Conservation (phyloP, 148 eudicot genomes). For the Silene uniflora region DNA sequence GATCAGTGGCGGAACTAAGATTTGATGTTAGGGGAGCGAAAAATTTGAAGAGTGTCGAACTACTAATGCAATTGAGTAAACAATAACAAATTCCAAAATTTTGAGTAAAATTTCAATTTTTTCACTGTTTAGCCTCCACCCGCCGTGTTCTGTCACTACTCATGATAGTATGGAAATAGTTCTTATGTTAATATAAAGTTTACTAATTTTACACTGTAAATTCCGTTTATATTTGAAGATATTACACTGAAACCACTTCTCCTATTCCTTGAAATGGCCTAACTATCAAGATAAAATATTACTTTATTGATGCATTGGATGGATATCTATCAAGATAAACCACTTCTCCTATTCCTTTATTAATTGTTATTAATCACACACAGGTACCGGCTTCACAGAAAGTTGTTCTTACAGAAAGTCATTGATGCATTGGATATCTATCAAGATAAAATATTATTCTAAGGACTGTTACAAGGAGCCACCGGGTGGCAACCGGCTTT, state of each 20-base stretch:
- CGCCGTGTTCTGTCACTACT: neutral
- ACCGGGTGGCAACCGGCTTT: neutral
- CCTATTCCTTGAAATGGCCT: neutral
- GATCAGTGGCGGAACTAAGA: too few species aligned
- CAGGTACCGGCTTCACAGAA: slow-evolving; percentile 92
- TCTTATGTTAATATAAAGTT: neutral
- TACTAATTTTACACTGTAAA: neutral
- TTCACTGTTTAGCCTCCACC: too few species aligned
- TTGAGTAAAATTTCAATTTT: too few species aligned
- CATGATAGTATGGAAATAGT: neutral
- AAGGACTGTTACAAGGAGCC: neutral
- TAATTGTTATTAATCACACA: slow-evolving; percentile 36
- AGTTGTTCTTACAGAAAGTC: slow-evolving; percentile 68
- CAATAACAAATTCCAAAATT: too few species aligned
- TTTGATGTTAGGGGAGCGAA: too few species aligned
- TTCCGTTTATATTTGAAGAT: neutral
- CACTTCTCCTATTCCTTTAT: neutral
- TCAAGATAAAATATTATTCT: slow-evolving; percentile 39
- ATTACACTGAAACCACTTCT: neutral
- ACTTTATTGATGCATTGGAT: too few species aligned
- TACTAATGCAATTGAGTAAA: too few species aligned
- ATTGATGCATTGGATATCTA: slow-evolving; percentile 80
- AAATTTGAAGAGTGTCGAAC: too few species aligned
- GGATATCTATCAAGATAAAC: too few species aligned
- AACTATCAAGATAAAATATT: too few species aligned